phyloP scores from a whole-genome alignment of 257 asterid species.

The Gentiana dahurica region DNA sequence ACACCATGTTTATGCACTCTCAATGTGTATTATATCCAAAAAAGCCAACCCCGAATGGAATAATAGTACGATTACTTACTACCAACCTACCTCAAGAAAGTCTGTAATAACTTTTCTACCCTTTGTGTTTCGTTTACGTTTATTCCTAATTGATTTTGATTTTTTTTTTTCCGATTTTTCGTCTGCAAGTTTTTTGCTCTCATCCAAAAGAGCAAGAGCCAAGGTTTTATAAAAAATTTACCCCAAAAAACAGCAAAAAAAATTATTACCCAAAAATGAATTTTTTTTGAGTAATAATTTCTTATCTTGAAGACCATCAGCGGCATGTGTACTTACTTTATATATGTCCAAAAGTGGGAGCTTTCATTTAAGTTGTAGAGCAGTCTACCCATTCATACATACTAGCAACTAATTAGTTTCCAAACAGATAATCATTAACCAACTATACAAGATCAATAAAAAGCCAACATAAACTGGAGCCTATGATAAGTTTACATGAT shows the following conservation, averaged over 20 bases:
- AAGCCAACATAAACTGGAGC: too few relatives aligned
- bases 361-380: too few relatives aligned
- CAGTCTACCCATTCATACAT: too few relatives aligned
- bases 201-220: too few relatives aligned
- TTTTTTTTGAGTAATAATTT: not conserved
- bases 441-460: too few relatives aligned
- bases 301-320: slow-evolving; percentile 18
- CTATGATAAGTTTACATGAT: too few relatives aligned
- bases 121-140: slow-evolving; percentile 8
- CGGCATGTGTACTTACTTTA: too few relatives aligned
- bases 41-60: too few relatives aligned
- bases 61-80: slow-evolving; percentile 1
- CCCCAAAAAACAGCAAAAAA: slow-evolving; percentile 14
- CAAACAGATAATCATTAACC: too few relatives aligned
- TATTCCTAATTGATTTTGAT: slow-evolving; percentile 8
- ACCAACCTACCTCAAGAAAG: slow-evolving; percentile 14
- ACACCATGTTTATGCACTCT: slow-evolving; percentile 1
- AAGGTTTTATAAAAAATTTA: slow-evolving; percentile 8
- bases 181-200: slow-evolving; percentile 20
- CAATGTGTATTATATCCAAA: slow-evolving; percentile 1
- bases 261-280: not conserved
- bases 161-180: slow-evolving; percentile 8
- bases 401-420: too few relatives aligned
- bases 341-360: too few relatives aligned
- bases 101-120: not conserved